Base-by-base conservation (phyloP, 169 alveolate species). In the Cryptosporidium parvum region DNA sequence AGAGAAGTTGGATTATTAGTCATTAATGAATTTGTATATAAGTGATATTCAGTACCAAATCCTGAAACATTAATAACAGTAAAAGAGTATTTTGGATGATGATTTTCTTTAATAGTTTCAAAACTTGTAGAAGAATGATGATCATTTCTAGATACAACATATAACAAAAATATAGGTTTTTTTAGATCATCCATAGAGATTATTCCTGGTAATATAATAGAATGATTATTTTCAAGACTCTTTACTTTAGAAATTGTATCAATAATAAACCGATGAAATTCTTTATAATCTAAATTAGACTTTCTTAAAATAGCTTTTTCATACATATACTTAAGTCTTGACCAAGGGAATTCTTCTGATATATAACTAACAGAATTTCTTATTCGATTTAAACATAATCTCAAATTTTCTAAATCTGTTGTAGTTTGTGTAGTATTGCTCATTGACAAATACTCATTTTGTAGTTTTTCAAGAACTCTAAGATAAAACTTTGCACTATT, bases 31-130 rank as follows among this genome's bases (percentile, higher is more conserved):
- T 48, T 89, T n/a, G 72, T 61, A 37, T 23, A 89, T 48, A 92
- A 85, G 80, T 92, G 94, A 69, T 58, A 92, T 75, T 92, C 94
- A 10, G 91, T 61, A 37, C 94, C 94, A 48, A 31, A 92, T 1
- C 94, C 94, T 48, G 94, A 92, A 33, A 93, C 69, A 85, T 92
- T 92, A 39, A 92, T 53, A 45, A 92, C 65, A 9, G 93, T 72
- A 56, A 92, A 86, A 33, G 91, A 48, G 33, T 70, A 91, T 52
- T 44, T 37, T 18, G 39, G n/a, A 21, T 21, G 23, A 9, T 18
- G 1, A 8, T 42, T 16, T 37, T 2, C 21, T 53, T 8, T 26
- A 31, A n/a, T 5, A 37, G 61, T 39, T 23, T 8, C 23, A 39
- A 16, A n/a, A 26, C n/a, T 29, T 31, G 31, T 10, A 21, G 31